Base-by-base conservation (phyloP, 345 rosid species). In the Clausena lansium region DNA sequence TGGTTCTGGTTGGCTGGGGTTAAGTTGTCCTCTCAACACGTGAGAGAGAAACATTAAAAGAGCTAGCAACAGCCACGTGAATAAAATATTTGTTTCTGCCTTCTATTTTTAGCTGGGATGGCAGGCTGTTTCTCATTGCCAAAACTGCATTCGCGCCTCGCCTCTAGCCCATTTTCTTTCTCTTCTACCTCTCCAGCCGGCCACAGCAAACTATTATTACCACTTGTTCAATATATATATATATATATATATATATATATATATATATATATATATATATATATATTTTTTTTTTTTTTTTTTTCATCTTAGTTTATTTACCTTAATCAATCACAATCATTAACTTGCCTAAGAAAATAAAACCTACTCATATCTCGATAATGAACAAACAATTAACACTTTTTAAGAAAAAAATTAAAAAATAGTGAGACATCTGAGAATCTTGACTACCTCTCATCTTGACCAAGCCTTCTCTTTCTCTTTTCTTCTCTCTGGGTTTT, bases 401-500 rank as follows among this genome's bases (percentile, higher is more conserved):
- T 45, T 33, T 39, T 59, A n/a, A 79, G 41, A 47, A 15, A 67
- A 9, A 20, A 0, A 65, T 45, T 3, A 5, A 47, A 17, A 38
- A 50, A 39, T n/a, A 67, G 15, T n/a, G 39, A 58, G 76, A 50
- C 77, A 74, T 38, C 66, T 71, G 72, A 45, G 24, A 62, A 57
- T 54, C 77, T 70, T 60, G 67, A 39, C 78, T 47, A 70, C 39
- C 47, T 45, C 74, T 36, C 58, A 6, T 69, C 52, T 38, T 73
- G 79, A 11, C 52, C 78, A 20, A 69, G 45, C 72, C 64, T 52
- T 35, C 36, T 76, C 72, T 27, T 41, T 27, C 73, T 25, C 27
- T 33, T 80, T 52, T 63, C 65, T 60, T 33, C 73, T 70, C 71
- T 54, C 68, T 41, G 38, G 58, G 30, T 72, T 45, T 66, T 70